phyloP scores from a whole-genome alignment of 306 rosid genomes.

The Abrus pulchellus region DNA sequence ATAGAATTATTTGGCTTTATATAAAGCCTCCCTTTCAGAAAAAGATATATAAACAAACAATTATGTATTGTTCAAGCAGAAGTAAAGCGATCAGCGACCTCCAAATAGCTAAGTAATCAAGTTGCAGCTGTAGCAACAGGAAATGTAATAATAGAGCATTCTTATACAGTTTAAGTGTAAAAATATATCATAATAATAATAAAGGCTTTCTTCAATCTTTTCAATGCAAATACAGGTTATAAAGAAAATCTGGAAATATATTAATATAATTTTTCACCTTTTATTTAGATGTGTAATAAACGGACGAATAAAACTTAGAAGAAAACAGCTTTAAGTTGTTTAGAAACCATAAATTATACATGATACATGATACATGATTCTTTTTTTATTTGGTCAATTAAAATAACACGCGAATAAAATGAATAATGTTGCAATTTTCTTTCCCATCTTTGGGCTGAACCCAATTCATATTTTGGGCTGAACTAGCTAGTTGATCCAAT shows the following conservation, averaged over 20 bases:
- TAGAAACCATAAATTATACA: neutral
- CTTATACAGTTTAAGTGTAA: neutral
- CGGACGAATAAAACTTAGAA: neutral
- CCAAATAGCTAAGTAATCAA: neutral
- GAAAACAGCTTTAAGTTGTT: neutral
- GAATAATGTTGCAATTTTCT: neutral
- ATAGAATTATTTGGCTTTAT: conserved; percentile 2
- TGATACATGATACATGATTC: too few species aligned
- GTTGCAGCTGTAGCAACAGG: neutral
- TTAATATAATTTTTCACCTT: neutral
- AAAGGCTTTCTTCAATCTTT: too few species aligned
- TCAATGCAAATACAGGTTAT: neutral
- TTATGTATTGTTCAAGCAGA: neutral
- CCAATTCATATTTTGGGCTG: too few species aligned
- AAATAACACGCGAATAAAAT: too few species aligned
- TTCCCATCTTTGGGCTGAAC: neutral
- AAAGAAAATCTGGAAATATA: neutral
- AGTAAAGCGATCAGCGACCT: neutral
- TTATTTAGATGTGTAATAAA: neutral
- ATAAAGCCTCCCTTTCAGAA: conserved; percentile 14
- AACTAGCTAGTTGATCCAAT: neutral
- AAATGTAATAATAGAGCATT: neutral
- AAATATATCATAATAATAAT: too few species aligned
- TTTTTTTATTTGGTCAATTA: too few species aligned
- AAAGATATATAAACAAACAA: neutral